These are phyloP conservation scores for Astragalus glycyphyllos DNA, from an alignment of 306 rosid genomes.

Conservation along the genomic window DNA sequence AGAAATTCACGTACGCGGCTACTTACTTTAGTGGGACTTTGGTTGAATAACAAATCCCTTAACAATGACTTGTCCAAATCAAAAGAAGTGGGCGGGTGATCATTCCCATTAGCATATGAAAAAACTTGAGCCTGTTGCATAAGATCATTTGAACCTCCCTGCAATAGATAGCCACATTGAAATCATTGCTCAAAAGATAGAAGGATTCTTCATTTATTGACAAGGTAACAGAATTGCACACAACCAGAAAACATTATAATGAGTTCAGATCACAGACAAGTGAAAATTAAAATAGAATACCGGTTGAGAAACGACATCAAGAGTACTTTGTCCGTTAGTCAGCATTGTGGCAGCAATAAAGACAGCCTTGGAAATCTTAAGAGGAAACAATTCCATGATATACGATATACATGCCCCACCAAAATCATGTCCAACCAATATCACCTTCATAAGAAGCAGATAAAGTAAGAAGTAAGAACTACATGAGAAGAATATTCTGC, in stretches of 20 bases:
- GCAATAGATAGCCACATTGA: conserved; percentile 48
- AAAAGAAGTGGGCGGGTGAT: conserved; percentile 85
- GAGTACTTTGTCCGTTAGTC: conserved; percentile 81
- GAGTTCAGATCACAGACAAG: conserved; percentile 9
- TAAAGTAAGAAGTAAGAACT: conserved; percentile 30
- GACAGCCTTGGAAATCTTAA: conserved; percentile 79
- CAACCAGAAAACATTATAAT: background rate
- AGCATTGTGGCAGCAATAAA: conserved; percentile 93
- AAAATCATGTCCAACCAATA: conserved; percentile 96
- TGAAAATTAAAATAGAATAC: conserved; percentile 51
- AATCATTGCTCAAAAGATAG: conserved; percentile 25
- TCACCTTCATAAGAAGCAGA: conserved; percentile 63
- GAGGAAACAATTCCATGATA: conserved; percentile 88
- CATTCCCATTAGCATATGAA: conserved; percentile 82
- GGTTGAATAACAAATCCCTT: conserved; percentile 87
- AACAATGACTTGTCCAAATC: conserved; percentile 75
- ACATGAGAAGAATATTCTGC: background rate
- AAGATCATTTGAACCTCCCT: conserved; percentile 82
- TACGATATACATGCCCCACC: conserved; percentile 92
- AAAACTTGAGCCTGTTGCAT: conserved; percentile 90
- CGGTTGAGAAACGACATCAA: conserved; percentile 88
- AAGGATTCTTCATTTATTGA: conserved; percentile 10
- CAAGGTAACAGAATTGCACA: conserved; percentile 1
- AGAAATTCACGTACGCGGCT: no score
- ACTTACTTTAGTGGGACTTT: conserved; percentile 85